Evolutionary conservation across 257 asterid species (phyloP).

Genomic region (Nicotiana knightiana): DNA sequence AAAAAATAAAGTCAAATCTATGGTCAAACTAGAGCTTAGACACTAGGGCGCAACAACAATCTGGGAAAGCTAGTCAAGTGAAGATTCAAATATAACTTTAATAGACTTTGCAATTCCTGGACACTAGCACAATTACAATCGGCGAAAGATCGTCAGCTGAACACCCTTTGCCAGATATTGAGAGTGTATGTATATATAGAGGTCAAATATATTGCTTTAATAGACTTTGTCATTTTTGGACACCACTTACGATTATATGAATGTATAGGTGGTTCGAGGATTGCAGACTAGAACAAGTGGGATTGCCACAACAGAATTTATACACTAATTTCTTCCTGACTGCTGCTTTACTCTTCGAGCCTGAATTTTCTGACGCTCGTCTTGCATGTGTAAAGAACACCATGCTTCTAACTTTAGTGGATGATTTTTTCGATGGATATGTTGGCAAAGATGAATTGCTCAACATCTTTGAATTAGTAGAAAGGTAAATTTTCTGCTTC

Average conservation of each 20-base stretch:
- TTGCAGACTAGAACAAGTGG: slow-evolving; percentile 22
- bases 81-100: not conserved
- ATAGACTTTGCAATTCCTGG: not conserved
- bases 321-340: slow-evolving; percentile 18
- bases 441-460: slow-evolving; percentile 30
- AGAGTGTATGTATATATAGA: too few species aligned
- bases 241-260: too few species aligned
- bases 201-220: not conserved
- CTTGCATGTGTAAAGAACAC: slow-evolving; percentile 17
- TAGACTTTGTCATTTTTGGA: not conserved
- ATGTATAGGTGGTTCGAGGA: slow-evolving; percentile 34
- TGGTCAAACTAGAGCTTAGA: too few species aligned
- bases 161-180: too few species aligned
- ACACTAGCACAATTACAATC: too few species aligned
- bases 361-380: slow-evolving; percentile 32
- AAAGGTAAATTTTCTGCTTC: slow-evolving; percentile 3
- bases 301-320: slow-evolving; percentile 18
- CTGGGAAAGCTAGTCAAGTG: not conserved
- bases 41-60: too few species aligned
- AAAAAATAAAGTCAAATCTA: too few species aligned
- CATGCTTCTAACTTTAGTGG: slow-evolving; percentile 24
- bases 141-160: too few species aligned
- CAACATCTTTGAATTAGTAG: not conserved
- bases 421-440: slow-evolving; percentile 40
- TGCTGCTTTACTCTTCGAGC: slow-evolving; percentile 24